Base-by-base conservation (phyloP, 352 stramenopile genomes). In the Pythium phragmitis region DNA sequence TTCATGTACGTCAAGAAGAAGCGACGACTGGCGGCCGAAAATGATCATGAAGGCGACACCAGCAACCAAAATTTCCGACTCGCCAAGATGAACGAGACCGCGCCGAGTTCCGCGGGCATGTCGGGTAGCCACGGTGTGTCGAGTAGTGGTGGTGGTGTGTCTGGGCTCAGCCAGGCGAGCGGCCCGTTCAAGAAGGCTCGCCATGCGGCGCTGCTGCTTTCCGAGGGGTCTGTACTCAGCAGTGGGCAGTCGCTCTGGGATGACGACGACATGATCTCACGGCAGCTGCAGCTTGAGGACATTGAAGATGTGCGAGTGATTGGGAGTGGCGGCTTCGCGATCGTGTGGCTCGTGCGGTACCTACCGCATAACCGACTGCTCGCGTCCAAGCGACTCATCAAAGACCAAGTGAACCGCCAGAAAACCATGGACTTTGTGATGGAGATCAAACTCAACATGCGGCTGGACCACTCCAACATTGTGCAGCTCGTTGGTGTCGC, bases 401-500 rank as follows among this genome's bases (percentile, higher is more conserved):
- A 68, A 12, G 77, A 86, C 54, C 72, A 88, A 23, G 58, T 78
- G 2, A 85, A 70, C 3, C 70, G 70, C 7, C 65, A 80, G 30
- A 70, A 73, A 14, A 83, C 68, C 0, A 67, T 79, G 12, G 60
- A 68, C 9, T 93, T 95, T 30, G 62, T 89, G 12, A 70, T 66
- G 11, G 85, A 95, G 63, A 89, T 94, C 70, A 91, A 89, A 55
- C 74, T 94, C 53, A 73, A 88, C 5, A 67, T 77, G 2, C 63
- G 68, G 26, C 68, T 94, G 4, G 70, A 87, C 11, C 85, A 93
- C 41, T 72, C 81, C 8, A 80, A 74, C 34, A 79, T 96, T 57
- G 72, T 94, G 4, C 65, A 74, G 46, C 69, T 96, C 11, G 60
- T 92, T 0, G 85, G 85, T 1, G 80, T 80, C 6, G 86, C 82